A percentile compares a stretch with the other conserved stretches of the same genome.
Conservation (phyloP, 1,284 basidiomycete genomes). For the Heterobasidion irregulare region DNA sequence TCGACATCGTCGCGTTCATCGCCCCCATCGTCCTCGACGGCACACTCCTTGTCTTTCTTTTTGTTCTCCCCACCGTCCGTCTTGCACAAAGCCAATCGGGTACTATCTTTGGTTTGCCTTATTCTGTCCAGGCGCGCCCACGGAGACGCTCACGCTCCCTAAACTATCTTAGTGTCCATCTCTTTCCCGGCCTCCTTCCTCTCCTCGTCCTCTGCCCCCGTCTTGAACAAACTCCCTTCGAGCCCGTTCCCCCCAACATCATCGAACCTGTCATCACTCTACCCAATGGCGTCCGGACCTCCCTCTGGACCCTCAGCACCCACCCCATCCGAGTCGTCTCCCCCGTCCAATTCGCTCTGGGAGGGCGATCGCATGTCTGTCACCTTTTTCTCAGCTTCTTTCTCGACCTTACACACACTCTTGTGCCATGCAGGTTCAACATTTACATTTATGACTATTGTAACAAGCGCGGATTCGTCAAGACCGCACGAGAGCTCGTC, state of each 20-base stretch:
- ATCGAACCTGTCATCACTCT: not conserved
- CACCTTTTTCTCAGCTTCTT: conserved; percentile 3
- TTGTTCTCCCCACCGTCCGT: not conserved
- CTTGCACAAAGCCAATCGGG: not conserved
- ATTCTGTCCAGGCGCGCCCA: conserved; percentile 5
- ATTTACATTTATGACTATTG: conserved; percentile 83
- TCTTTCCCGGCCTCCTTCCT: not conserved
- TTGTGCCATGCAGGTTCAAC: conserved; percentile 53
- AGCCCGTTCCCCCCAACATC: not conserved
- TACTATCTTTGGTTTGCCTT: conserved; percentile 1
- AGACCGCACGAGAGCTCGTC: conserved; percentile 58
- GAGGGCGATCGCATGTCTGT: conserved; percentile 49
- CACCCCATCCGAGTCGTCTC: conserved; percentile 4
- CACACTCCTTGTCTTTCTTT: not conserved
- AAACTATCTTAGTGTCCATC: conserved; percentile 7
- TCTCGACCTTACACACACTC: not conserved
- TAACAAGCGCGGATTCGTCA: conserved; percentile 63
- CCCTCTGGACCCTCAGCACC: conserved; percentile 8
- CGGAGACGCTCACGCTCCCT: conserved; percentile 7
- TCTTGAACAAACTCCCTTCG: not conserved
- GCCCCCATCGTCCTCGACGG: not conserved
- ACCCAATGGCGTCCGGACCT: conserved; percentile 16
- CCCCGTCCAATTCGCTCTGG: conserved; percentile 28
- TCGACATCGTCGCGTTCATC: not conserved
- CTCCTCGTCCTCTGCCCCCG: conserved; percentile 4